phyloP scores from a whole-genome alignment of 495 filamentous ascomycete genomes.

The Aspergillus hancockii region DNA sequence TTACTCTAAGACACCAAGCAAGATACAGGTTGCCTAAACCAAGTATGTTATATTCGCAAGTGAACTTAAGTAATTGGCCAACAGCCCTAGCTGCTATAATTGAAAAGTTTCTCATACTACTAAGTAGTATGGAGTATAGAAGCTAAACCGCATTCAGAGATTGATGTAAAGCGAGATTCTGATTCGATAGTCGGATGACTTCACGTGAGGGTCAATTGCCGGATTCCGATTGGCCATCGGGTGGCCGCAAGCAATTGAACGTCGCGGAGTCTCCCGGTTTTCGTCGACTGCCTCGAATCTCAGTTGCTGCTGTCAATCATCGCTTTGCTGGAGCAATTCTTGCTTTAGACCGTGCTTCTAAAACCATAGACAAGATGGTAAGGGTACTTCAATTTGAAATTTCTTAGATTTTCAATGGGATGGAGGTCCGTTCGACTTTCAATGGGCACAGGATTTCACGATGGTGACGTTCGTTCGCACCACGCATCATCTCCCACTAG shows the following conservation, averaged over 20 bases:
- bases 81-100: too few relatives aligned
- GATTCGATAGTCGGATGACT: conserved; percentile 10
- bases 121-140: neutral
- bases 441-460: neutral
- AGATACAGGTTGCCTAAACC: neutral
- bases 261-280: conserved; percentile 41
- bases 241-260: conserved; percentile 17
- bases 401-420: neutral
- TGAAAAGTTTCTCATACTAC: too few relatives aligned
- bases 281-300: conserved; percentile 33
- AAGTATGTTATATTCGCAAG: neutral
- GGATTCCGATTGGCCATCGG: conserved; percentile 31
- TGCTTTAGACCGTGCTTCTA: conserved; percentile 15
- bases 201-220: conserved; percentile 24
- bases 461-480: neutral
- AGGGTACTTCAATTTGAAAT: conserved; percentile 2
- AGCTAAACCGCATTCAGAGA: too few relatives aligned
- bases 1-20: neutral
- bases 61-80: neutral
- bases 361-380: conserved; percentile 34
- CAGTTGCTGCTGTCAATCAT: conserved; percentile 25
- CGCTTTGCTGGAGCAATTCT: conserved; percentile 33
- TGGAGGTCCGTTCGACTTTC: neutral
- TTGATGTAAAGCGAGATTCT: conserved; percentile 11
- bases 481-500: neutral